Evolutionary conservation across 495 filamentous ascomycete genomes (phyloP), one percentile per base, ranked within the genome.

Genomic region (Penicillium canariense): DNA sequence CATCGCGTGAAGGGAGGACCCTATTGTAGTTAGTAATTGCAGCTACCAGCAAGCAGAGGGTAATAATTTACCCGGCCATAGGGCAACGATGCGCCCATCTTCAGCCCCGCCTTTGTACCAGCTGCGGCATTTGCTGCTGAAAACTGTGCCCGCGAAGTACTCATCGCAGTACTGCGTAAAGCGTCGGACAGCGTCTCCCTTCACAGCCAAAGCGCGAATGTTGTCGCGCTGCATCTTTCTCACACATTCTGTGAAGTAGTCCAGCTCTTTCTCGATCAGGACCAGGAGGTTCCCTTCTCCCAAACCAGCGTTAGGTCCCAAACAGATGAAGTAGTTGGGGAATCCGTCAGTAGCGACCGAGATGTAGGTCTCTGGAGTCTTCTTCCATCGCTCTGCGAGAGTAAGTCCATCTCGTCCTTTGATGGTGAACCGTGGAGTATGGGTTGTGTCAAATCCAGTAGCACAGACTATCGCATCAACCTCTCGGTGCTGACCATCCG

Each of bases 321-420:
- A 58, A 39, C 73, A 69, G 31, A 82, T 77, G 63, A 86, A 87
- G 58, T 84, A 84, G 54, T 88, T 88, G 3, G 86, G 85, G 60
- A 88, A 88, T 0, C 74, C 78, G 47, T 85, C 77, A 2, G 83
- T 74, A 4, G 83, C 81, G 12, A 82, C 70, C 14, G 80, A 82
- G 30, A 84, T 73, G 54, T 89, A 87, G 4, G 76, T 78, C 54
- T 81, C 79, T 0, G 82, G 70, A 0, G 73, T 73, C 12, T 74
- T 60, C 10, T 76, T 66, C 77, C 81, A 86, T 3, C 70, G 66
- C 11, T 80, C 68, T 1, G 75, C 60, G 0, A 88, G 65, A 17
- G 75, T 71, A 9, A 74, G 51, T 4, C 77, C 80, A 17, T 68
- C 63, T 15, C 66, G 64, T 0, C 85, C 84, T 30, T 63, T 68